Evolutionary conservation across 805 yeast species (phyloP).

Genomic region (Ogataea pilisensis): DNA sequence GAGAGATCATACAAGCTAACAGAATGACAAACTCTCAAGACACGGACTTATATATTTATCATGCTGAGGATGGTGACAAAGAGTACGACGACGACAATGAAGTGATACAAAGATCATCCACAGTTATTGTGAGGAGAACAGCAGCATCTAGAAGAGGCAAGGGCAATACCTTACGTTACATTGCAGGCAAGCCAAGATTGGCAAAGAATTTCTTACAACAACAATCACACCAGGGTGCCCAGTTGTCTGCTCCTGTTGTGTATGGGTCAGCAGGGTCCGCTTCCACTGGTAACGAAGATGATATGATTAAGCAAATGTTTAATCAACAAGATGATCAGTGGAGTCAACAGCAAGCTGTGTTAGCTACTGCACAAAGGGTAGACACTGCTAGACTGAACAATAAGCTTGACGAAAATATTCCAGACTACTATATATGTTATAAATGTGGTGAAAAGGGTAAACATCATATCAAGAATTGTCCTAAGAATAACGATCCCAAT

Average conservation of each 20-base stretch:
- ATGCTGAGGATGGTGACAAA: slow-evolving; percentile 43
- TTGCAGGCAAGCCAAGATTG: slow-evolving; percentile 65
- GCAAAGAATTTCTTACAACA: slow-evolving; percentile 11
- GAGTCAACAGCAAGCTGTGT: slow-evolving; percentile 88
- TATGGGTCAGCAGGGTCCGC: slow-evolving; percentile 9
- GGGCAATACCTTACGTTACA: slow-evolving; percentile 65
- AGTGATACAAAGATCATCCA: slow-evolving; percentile 85
- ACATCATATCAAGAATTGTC: slow-evolving; percentile 96
- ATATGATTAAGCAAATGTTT: slow-evolving; percentile 84
- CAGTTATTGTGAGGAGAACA: slow-evolving; percentile 74
- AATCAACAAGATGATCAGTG: slow-evolving; percentile 91
- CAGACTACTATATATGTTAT: slow-evolving; percentile 94
- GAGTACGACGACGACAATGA: slow-evolving; percentile 86
- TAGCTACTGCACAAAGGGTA: slow-evolving; percentile 81
- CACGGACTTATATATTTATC: slow-evolving; percentile 68
- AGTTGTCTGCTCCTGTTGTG: background rate
- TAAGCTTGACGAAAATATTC: slow-evolving; percentile 70
- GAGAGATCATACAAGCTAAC: slow-evolving; percentile 80
- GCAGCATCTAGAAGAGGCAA: slow-evolving; percentile 53
- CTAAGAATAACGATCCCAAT: slow-evolving; percentile 86
- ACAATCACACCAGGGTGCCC: slow-evolving; percentile 5
- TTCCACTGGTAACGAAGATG: slow-evolving; percentile 56
- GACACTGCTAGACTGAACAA: slow-evolving; percentile 27
- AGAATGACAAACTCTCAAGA: slow-evolving; percentile 80
- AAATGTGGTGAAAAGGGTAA: slow-evolving; percentile 90